Evolutionary conservation across 805 yeast species (phyloP).

Genomic region (Ogataea angusta): DNA sequence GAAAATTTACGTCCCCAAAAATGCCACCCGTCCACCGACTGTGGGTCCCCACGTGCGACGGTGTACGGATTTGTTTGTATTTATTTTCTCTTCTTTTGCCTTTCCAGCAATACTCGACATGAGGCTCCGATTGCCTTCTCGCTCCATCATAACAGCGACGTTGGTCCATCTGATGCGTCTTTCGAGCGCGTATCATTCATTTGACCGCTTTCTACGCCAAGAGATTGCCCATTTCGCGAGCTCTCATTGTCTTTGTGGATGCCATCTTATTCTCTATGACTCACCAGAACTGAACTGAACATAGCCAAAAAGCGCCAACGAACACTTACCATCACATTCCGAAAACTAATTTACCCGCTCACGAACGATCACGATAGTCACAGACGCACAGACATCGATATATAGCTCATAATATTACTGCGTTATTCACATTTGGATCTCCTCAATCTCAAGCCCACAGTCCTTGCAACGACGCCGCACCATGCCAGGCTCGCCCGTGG

Average conservation of each 20-base stretch:
- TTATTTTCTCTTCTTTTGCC: neutral
- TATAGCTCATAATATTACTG: neutral
- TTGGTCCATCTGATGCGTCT: conserved; percentile 24
- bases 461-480: conserved; percentile 63
- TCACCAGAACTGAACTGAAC: conserved; percentile 11
- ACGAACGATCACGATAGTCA: too few species aligned
- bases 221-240: conserved; percentile 17
- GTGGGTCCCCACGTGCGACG: neutral
- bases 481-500: conserved; percentile 32
- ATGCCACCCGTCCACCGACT: too few species aligned
- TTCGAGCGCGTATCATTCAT: conserved; percentile 23
- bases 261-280: conserved; percentile 17
- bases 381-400: neutral
- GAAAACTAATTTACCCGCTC: neutral
- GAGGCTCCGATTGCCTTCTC: conserved; percentile 20
- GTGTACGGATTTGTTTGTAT: neutral
- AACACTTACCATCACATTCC: neutral
- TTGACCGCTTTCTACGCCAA: conserved; percentile 12
- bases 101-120: neutral
- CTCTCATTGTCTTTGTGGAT: conserved; percentile 22
- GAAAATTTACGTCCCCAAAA: neutral
- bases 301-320: neutral
- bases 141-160: conserved; percentile 20
- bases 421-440: conserved; percentile 42
- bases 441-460: conserved; percentile 86